Percentiles rank a stretch among this genome's conserved stretches.
phyloP scores from a whole-genome alignment of 495 filamentous ascomycete genomes.

The Jackrogersella multiformis region DNA sequence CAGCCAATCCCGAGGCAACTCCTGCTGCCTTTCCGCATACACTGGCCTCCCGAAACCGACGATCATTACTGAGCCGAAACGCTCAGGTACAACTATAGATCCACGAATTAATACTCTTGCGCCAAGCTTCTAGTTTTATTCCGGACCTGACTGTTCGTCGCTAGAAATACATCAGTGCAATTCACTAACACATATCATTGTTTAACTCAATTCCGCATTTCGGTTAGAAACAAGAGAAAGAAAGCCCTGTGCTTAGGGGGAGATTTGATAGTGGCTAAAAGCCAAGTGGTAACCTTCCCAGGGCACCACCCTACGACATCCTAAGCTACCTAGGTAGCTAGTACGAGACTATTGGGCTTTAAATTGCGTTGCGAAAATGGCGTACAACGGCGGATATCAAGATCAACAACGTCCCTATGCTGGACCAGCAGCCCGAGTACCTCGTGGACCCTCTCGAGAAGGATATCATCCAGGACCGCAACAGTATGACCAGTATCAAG shows the following conservation, averaged over 20 bases:
- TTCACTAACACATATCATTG: background rate
- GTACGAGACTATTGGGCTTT: background rate
- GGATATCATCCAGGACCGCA: conserved; percentile 58
- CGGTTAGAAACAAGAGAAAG: background rate
- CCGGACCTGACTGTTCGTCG: background rate
- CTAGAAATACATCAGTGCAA: conserved; percentile 1
- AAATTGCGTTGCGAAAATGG: conserved; percentile 47
- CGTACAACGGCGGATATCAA: conserved; percentile 59
- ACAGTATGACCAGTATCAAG: conserved; percentile 61
- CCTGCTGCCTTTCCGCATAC: conserved; percentile 33
- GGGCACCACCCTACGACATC: background rate
- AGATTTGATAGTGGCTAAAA: background rate
- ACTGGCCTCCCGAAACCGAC: conserved; percentile 45
- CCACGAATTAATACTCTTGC: conserved; percentile 21
- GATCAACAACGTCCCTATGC: conserved; percentile 58
- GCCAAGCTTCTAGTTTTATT: conserved; percentile 13
- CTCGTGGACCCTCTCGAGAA: conserved; percentile 40
- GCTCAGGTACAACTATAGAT: conserved; percentile 32
- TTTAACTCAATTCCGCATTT: background rate
- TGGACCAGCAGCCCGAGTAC: conserved; percentile 55
- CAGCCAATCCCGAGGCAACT: conserved; percentile 38
- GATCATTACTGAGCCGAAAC: conserved; percentile 51
- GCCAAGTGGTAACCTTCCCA: background rate
- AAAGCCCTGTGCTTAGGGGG: conserved; percentile 19
- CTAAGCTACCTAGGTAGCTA: background rate